These are phyloP conservation scores for Sedum album DNA, from an alignment of 164 flowering plant genomes.

Conservation along the genomic window DNA sequence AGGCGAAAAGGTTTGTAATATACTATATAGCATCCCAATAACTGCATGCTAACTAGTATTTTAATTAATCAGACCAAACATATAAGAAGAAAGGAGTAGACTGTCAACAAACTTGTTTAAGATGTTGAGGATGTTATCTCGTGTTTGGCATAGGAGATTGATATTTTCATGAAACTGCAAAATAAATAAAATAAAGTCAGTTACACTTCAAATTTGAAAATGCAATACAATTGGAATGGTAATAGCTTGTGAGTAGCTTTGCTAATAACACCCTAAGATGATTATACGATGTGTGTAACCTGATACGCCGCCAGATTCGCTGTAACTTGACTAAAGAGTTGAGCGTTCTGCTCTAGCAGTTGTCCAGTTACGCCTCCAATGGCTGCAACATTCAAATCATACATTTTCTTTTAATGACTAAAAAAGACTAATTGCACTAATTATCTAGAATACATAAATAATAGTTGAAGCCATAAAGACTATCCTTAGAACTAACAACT, in stretches of 20 bases:
- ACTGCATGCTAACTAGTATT: not conserved
- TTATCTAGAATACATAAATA: no score
- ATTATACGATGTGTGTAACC: constrained; percentile 17
- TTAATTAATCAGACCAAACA: not conserved
- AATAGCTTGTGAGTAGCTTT: not conserved
- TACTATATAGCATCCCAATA: not conserved
- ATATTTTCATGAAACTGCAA: constrained; percentile 66
- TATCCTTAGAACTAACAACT: no score
- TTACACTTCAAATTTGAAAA: not conserved
- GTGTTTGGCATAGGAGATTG: constrained; percentile 59
- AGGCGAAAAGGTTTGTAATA: not conserved
- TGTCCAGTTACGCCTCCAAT: constrained; percentile 50
- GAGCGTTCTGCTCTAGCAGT: constrained; percentile 46
- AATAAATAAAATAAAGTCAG: not conserved
- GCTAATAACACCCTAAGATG: not conserved
- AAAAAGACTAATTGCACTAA: not conserved
- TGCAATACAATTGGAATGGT: not conserved
- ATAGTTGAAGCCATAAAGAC: no score
- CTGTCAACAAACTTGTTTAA: constrained; percentile 47
- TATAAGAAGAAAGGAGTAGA: not conserved
- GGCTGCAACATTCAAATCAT: constrained; percentile 23
- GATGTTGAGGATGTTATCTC: constrained; percentile 57
- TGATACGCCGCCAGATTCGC: constrained; percentile 36
- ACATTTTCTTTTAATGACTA: not conserved
- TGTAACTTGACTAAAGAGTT: constrained; percentile 39